Evolutionary conservation across 2,329 filamentous ascomycete genomes (phyloP).

Genomic region (Fusarium pseudonygamai): DNA sequence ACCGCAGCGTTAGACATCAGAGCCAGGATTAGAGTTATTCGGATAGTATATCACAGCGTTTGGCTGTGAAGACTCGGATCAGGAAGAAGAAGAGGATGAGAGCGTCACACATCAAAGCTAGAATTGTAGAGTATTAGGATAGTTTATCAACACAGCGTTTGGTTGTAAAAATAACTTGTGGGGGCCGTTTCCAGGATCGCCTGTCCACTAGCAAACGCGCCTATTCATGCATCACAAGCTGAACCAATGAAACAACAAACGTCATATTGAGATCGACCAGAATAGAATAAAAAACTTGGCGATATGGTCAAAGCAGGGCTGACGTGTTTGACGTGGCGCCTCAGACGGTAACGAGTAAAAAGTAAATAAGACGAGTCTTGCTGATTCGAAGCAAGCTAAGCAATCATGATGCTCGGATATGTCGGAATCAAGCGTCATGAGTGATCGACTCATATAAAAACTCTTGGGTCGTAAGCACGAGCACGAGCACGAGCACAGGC

Average conservation of each 20-base stretch:
- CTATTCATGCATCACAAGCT: slow-evolving; percentile 19
- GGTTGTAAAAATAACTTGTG: background rate
- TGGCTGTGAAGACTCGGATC: background rate
- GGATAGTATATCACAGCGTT: background rate
- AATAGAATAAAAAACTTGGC: slow-evolving; percentile 26
- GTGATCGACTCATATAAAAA: slow-evolving; percentile 6
- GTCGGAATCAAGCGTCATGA: slow-evolving; percentile 25
- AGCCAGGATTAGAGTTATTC: background rate
- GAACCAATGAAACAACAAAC: slow-evolving; percentile 24
- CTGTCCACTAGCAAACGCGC: background rate
- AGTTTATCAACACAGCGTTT: background rate
- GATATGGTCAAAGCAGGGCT: slow-evolving; percentile 34
- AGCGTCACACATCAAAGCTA: background rate
- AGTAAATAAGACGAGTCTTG: background rate
- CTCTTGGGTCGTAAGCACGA: slow-evolving; percentile 6
- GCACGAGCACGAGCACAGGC: background rate
- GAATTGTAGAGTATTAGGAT: background rate
- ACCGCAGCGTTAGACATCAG: background rate
- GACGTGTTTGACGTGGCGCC: slow-evolving; percentile 37
- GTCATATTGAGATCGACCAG: slow-evolving; percentile 21
- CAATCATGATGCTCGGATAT: slow-evolving; percentile 15
- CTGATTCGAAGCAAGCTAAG: slow-evolving; percentile 6
- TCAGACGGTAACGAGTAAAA: background rate
- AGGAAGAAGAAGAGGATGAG: background rate
- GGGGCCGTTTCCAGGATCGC: background rate